Base-by-base conservation (phyloP, 768 basidiomycete genomes). In the Boletus rubescentipes region DNA sequence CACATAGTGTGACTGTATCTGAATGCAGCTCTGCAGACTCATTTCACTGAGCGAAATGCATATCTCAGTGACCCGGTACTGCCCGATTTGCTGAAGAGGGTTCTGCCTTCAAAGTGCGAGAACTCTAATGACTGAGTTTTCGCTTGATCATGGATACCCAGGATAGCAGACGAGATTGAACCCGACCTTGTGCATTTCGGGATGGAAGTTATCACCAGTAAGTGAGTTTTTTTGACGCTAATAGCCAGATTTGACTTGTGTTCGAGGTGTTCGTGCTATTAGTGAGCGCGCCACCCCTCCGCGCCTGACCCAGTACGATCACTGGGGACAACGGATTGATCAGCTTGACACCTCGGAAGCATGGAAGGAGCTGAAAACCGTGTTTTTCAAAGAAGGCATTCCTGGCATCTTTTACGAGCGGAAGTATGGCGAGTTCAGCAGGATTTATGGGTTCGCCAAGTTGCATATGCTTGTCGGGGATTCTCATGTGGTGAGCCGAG, bases 281-380 rank as follows among this genome's bases (percentile, higher is more conserved):
- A 61, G 66, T 30, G 61, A 68, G 23, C 77, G 75, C 20, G 72
- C 79, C 1, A 63, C 68, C 3, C 79, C 79, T 18, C 84, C 86
- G 0, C 73, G 67, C 10, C 67, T 91, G 20, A 76, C 75, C 0
- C 90, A 91, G 67, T 91, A 89, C 62, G 77, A 90, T 61, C 83
- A 89, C 58, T 91, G 83, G 84, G 89, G 89, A 0, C 63, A 67
- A 43, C 80, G 84, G 11, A 71, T 89, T 9, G 89, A 92, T 65
- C 68, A 72, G 5, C 77, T 93, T 0, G 74, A 83, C 36, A 89
- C 87, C 1, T 85, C 84, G 16, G 87, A 89, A 63, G 86, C 82
- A 0, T 92, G 89, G 89, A 74, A 84, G 14, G 74, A 73, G 18
- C 73, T 91, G 58, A 89, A 88, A 67, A 80, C 77, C 1, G 62